Evolutionary conservation across 768 basidiomycete genomes (phyloP), one percentile per base, ranked within the genome.

Genomic region (Pleurotus platypus): DNA sequence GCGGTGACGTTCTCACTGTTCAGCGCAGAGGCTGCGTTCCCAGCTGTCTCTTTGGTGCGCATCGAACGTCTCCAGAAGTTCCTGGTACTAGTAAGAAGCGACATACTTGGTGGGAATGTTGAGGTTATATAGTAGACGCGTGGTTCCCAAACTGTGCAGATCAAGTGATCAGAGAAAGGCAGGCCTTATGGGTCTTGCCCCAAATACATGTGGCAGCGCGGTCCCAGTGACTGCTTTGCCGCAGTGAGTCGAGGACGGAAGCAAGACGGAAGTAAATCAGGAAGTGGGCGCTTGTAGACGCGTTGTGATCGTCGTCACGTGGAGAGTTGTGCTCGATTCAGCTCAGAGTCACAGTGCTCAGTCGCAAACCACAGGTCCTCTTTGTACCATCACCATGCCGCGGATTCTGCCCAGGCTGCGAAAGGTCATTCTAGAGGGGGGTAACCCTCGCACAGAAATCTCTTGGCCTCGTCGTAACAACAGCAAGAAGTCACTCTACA

Each of bases 351-450:
- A 27, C 6, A 35, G 24, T 24, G 20, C 20, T 26, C 24, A 24
- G 24, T 26, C 24, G 24, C 24, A 26, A 26, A 26, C 24, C 24
- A 5, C 24, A 26, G 4, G 24, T 26, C 24, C 30, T 11, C 9
- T 35, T 11, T 35, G 30, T 35, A 35, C 30, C 8, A 35, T 35
- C 30, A 35, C 30, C 16, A 90, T 90, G 89, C 82, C 86, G 66
- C 87, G 87, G 62, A 74, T 91, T 65, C 70, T 89, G 57, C 86
- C 86, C 43, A 86, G 88, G 64, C 81, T 90, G 13, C 68, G 83
- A 46, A 67, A 73, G 57, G 66, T 62, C 18, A 66, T 85, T 46
- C 64, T 69, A 22, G 65, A 75, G 48, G 60, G 70, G 62, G 60
- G 51, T 60, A 38, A 55, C 39, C 20, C 35, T 30, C 3, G 40